These are phyloP conservation scores for Eustoma russellianum DNA, from an alignment of 257 asterid species.

Conservation along the genomic window DNA sequence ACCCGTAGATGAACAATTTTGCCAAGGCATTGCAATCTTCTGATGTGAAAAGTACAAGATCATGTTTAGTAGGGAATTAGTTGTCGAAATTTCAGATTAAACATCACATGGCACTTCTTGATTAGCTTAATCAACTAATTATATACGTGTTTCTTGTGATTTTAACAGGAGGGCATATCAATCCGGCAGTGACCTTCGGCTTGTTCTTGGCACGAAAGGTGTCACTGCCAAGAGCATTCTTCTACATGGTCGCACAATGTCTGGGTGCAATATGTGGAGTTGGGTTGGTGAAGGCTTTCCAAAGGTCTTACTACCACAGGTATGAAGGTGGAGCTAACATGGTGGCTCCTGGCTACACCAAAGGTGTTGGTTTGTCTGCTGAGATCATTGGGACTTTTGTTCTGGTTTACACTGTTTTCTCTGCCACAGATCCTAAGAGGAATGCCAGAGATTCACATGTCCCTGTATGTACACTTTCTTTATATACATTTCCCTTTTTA, in stretches of 20 bases:
- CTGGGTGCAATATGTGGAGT: slow-evolving; percentile 72
- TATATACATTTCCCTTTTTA: neutral
- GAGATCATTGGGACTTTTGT: slow-evolving; percentile 77
- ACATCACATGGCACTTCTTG: too few relatives aligned
- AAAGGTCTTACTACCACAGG: slow-evolving; percentile 31
- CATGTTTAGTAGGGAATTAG: too few relatives aligned
- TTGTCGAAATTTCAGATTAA: too few relatives aligned
- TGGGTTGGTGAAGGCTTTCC: slow-evolving; percentile 67
- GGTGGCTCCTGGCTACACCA: slow-evolving; percentile 40
- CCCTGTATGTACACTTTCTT: slow-evolving; percentile 32
- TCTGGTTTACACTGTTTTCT: slow-evolving; percentile 70
- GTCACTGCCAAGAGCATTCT: slow-evolving; percentile 47
- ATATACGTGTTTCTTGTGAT: neutral
- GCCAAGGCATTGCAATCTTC: too few relatives aligned
- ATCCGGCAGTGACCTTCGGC: slow-evolving; percentile 68
- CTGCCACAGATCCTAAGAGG: slow-evolving; percentile 77
- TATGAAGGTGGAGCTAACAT: slow-evolving; percentile 64
- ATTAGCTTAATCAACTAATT: too few relatives aligned
- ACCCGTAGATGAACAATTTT: too few relatives aligned
- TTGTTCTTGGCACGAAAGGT: slow-evolving; percentile 63
- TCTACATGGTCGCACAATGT: slow-evolving; percentile 65
- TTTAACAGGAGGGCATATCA: slow-evolving; percentile 43
- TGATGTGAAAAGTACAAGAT: too few relatives aligned
- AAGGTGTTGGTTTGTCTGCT: slow-evolving; percentile 55
- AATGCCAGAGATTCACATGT: slow-evolving; percentile 76